Base-by-base conservation (phyloP, 2,329 filamentous ascomycete genomes). In the Thielaviopsis musarum region DNA sequence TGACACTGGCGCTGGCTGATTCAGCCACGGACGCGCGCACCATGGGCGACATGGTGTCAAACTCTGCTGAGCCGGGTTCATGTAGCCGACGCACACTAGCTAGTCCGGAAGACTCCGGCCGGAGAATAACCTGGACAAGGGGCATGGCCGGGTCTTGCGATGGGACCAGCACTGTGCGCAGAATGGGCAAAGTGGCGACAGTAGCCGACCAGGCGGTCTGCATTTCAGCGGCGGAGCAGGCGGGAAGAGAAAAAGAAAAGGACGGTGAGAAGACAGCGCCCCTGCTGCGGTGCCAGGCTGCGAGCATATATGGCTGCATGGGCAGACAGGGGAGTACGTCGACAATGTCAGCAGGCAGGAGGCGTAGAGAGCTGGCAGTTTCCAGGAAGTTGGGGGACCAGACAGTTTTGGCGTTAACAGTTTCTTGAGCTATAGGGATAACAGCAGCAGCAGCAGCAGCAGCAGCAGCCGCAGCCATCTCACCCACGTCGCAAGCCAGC, bases 221-320 rank as follows among this genome's bases (percentile, higher is more conserved):
- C 0, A 93, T 69, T 0, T 69, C 66, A 0, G 68, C 61, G 0
- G 71, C 67, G 4, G 77, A 58, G 0, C 68, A 45, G 0, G 73
- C 74, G 0, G 69, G 66, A 2, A 87, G 63, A 0, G 69, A 67
- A 67, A 86, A 91, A 5, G 69, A 71, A 67, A 96, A 95, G 0
- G 75, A 78, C 0, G 88, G 82, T 66, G 85, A 89, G 70, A 95
- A 95, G 0, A 88, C 73, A 0, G 70, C 68, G 0, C 88, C 86
- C 1, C 73, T 66, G 0, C 83, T 81, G 52, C 81, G 82, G 62
- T 86, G 78, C 87, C 88, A 94, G 52, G 81, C 77, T 17, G 81
- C 82, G 26, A 96, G 73, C 82, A 93, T 88, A 69, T 93, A 91
- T 0, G 81, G 72, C 67, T 96, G 90, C 65, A 89, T 87, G 1